Conservation (phyloP, 352 stramenopile species). For the Phytophthora kernoviae region DNA sequence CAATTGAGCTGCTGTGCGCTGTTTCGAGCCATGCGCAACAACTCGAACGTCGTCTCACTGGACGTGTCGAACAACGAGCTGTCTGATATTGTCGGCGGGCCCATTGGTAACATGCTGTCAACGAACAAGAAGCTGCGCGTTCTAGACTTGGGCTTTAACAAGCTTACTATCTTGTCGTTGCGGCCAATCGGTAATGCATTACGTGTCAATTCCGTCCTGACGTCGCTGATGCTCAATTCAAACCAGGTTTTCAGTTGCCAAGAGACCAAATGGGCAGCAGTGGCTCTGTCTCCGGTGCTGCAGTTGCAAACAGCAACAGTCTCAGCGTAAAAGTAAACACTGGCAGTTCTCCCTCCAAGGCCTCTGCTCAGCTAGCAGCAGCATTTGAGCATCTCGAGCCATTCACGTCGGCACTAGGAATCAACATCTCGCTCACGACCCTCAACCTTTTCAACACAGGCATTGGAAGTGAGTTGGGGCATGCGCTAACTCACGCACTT, state of each 20-base stretch:
- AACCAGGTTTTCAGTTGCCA: slow-evolving; percentile 48
- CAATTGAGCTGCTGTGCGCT: slow-evolving; percentile 59
- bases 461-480: slow-evolving; percentile 55
- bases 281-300: not conserved
- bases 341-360: slow-evolving; percentile 12
- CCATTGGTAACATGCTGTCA: slow-evolving; percentile 58
- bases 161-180: slow-evolving; percentile 46
- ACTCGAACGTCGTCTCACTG: slow-evolving; percentile 58
- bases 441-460: slow-evolving; percentile 70
- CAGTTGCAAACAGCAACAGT: slow-evolving; percentile 2
- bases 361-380: slow-evolving; percentile 16
- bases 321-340: not conserved
- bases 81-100: slow-evolving; percentile 40
- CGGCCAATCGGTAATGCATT: slow-evolving; percentile 44
- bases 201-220: slow-evolving; percentile 51
- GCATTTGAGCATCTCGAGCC: slow-evolving; percentile 35
- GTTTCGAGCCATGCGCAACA: slow-evolving; percentile 58
- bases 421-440: slow-evolving; percentile 46
- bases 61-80: slow-evolving; percentile 71
- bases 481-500: slow-evolving; percentile 45
- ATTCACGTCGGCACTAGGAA: slow-evolving; percentile 44
- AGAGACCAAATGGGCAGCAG: slow-evolving; percentile 23
- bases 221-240: slow-evolving; percentile 60
- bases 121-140: slow-evolving; percentile 55
- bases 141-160: slow-evolving; percentile 67